A percentile compares a stretch with the other conserved stretches of the same genome.
phyloP scores from a whole-genome alignment of 371 early-diverging fungal species.

The Mucor mucedo region DNA sequence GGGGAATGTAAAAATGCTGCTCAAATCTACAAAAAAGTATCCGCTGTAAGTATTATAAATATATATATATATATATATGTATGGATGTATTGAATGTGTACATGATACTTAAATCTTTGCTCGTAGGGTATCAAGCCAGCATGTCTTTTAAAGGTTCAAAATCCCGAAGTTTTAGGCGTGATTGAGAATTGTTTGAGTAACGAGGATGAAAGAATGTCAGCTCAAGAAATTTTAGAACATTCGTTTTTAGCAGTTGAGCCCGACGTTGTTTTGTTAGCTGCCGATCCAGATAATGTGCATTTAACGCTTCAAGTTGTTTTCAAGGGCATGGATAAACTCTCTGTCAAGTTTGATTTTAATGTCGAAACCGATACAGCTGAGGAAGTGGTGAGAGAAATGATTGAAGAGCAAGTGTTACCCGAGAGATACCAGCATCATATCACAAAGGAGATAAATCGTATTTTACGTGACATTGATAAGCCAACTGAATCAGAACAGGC shows the following conservation, averaged over 20 bases:
- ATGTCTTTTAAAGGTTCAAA: constrained; percentile 49
- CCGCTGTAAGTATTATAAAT: constrained; percentile 30
- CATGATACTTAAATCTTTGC: not conserved
- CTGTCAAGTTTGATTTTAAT: constrained; percentile 83
- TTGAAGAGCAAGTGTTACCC: constrained; percentile 71
- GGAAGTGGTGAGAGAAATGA: constrained; percentile 82
- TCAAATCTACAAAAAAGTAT: constrained; percentile 75
- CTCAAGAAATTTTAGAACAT: constrained; percentile 54
- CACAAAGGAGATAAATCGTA: constrained; percentile 76
- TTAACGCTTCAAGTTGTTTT: constrained; percentile 75
- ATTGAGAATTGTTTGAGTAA: constrained; percentile 69
- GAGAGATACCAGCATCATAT: constrained; percentile 70
- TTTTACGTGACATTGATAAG: constrained; percentile 66
- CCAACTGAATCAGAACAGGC: constrained; percentile 41
- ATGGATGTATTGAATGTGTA: too few species aligned
- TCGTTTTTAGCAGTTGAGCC: constrained; percentile 63
- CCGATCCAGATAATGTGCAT: constrained; percentile 57
- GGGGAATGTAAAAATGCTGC: constrained; percentile 79
- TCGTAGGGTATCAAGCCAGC: constrained; percentile 67
- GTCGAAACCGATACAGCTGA: constrained; percentile 79
- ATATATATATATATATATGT: constrained; percentile 1
- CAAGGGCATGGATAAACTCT: constrained; percentile 68
- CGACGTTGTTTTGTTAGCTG: constrained; percentile 60
- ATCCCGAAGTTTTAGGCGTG: constrained; percentile 67
- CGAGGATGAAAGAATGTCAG: constrained; percentile 64